Evolutionary conservation across 257 asterid genomes (phyloP).

Genomic region (Paulownia fortunei): DNA sequence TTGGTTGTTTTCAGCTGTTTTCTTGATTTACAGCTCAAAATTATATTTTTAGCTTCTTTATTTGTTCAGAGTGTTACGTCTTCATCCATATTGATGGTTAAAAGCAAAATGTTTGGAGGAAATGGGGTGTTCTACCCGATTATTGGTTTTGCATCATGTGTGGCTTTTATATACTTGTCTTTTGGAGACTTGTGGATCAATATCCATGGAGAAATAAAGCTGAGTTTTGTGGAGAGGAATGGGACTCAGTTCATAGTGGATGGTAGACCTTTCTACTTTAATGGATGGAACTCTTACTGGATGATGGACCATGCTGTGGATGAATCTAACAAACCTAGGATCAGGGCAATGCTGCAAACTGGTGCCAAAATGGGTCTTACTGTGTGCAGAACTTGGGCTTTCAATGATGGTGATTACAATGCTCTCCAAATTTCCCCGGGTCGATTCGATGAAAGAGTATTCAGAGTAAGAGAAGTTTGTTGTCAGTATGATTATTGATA

Average conservation of each 20-base stretch:
- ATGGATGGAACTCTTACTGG: constrained; percentile 99
- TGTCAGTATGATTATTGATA: constrained; percentile 7
- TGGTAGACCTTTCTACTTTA: constrained; percentile 82
- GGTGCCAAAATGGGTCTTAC: constrained; percentile 98
- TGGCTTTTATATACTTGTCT: constrained; percentile 76
- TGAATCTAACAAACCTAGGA: constrained; percentile 57
- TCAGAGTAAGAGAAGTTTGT: constrained; percentile 64
- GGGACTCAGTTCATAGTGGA: constrained; percentile 92
- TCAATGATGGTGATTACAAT: constrained; percentile 92
- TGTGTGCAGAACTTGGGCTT: constrained; percentile 98
- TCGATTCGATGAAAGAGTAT: constrained; percentile 78
- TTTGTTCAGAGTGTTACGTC: neutral
- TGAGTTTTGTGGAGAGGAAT: constrained; percentile 91
- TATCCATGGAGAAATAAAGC: constrained; percentile 45
- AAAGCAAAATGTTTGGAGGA: constrained; percentile 60
- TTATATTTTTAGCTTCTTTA: neutral
- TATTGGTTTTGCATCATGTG: constrained; percentile 83
- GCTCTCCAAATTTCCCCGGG: constrained; percentile 95
- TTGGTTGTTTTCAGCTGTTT: constrained; percentile 28
- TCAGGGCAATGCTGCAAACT: constrained; percentile 72
- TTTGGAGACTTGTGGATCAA: constrained; percentile 83
- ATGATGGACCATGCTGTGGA: constrained; percentile 97
- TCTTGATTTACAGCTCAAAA: constrained; percentile 32
- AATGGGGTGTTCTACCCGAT: constrained; percentile 87
- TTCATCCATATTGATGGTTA: constrained; percentile 42